Conservation (phyloP, 176 grass and related monocot genomes). For the Bromus sterilis region DNA sequence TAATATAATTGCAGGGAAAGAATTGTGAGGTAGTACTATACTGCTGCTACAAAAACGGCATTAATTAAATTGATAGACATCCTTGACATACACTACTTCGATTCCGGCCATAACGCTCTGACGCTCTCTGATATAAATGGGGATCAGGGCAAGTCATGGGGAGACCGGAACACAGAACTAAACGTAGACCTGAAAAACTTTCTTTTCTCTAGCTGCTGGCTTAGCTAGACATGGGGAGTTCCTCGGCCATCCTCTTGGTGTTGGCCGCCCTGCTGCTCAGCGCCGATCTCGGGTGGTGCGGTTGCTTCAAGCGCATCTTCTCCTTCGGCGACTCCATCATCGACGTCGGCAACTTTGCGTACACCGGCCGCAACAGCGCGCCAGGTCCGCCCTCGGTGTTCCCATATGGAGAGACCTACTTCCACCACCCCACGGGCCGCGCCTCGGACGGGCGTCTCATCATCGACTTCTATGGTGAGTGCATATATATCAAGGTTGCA, state of each 20-base stretch:
- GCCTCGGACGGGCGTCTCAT: slow-evolving; percentile 44
- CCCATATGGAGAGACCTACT: slow-evolving; percentile 68
- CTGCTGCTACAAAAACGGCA: too few species aligned
- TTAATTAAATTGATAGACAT: too few species aligned
- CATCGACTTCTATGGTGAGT: slow-evolving; percentile 47
- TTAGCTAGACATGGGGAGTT: neutral
- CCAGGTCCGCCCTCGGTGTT: neutral
- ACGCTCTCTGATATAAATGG: too few species aligned
- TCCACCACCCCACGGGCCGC: slow-evolving; percentile 38
- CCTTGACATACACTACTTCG: too few species aligned
- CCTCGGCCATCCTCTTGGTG: neutral
- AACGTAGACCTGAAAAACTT: too few species aligned
- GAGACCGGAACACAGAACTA: too few species aligned
- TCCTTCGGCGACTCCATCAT: slow-evolving; percentile 72
- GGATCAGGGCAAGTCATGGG: too few species aligned
- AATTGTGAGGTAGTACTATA: too few species aligned
- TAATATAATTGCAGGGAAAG: too few species aligned
- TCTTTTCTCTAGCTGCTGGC: too few species aligned
- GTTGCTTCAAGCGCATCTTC: slow-evolving; percentile 56
- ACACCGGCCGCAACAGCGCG: neutral
- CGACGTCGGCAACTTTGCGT: slow-evolving; percentile 49
- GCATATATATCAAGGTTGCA: neutral
- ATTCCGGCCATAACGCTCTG: too few species aligned
- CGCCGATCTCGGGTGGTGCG: neutral
- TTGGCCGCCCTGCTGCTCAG: neutral